Base-by-base conservation (phyloP, 2,329 filamentous ascomycete species). In the Lachnum nothofagi region DNA sequence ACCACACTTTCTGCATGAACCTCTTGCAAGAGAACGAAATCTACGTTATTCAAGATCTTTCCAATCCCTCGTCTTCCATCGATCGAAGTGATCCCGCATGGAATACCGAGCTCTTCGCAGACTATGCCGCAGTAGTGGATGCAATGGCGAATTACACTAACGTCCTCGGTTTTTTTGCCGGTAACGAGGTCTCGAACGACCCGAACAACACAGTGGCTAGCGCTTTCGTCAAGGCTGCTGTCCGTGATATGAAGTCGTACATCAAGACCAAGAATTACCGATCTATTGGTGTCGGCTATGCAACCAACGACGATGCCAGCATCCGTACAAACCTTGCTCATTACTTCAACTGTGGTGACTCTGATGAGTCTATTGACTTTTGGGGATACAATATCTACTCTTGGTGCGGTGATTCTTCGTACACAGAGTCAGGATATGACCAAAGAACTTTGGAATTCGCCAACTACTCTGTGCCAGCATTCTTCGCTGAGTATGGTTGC, bases 321-420 rank as follows among this genome's bases (percentile, higher is more conserved):
- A 94, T 95, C 61, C 88, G 93, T 68, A 77, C 77, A 57, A 76
- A 89, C 63, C 82, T 97, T 65, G 88, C 89, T 60, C 74, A 89
- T 67, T 98, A 95, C 79, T 96, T 98, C 75, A 91, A 95, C 78
- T 98, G 93, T 67, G 88, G 91, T 52, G 69, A 80, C 53, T 66
- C 75, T 27, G 72, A 75, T 7, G 70, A 72, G 64, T 69, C 86
- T 53, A 95, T 97, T 58, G 93, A 98, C 72, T 97, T 94, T 77
- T 98, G 91, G 88, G 93, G 93, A 51, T 97, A 97, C 85, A 98
- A 98, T 78, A 95, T 97, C 73, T 98, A 98, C 79, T 95, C 91
- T 45, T 98, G 93, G 93, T 98, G 93, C 68, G 93, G 91, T 60
- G 70, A 91, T 60, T 95, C 88, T 65, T 81, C 75, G 63, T 93